phyloP scores from a whole-genome alignment of 2,329 filamentous ascomycete species.

The Fusarium fracticaudum region DNA sequence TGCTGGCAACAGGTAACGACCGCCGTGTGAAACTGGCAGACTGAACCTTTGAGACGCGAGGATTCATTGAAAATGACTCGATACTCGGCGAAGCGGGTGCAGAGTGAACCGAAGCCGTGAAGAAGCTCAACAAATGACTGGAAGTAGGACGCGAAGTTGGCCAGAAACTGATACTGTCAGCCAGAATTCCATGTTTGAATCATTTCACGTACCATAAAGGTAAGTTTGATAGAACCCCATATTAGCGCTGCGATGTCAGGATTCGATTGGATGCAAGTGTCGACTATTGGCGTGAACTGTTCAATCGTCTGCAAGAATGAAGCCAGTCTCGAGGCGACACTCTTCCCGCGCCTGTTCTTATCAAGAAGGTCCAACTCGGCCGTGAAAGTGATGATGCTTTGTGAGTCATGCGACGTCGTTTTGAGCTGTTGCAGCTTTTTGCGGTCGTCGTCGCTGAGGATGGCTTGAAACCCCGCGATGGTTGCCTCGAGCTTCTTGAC shows the following conservation, averaged over 20 bases:
- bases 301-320: conserved; percentile 25
- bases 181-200: no score
- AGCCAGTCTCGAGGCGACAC: conserved; percentile 10
- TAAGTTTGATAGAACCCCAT: conserved; percentile 18
- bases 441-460: conserved; percentile 14
- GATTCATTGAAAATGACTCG: conserved; percentile 7
- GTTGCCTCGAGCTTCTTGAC: neutral
- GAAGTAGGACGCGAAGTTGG: conserved; percentile 32
- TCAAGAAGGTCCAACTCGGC: conserved; percentile 14
- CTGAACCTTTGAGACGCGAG: neutral
- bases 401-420: neutral
- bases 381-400: conserved; percentile 25
- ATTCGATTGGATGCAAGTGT: conserved; percentile 17
- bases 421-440: conserved; percentile 11
- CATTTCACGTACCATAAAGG: neutral
- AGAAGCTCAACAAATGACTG: conserved; percentile 25
- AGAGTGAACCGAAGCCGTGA: conserved; percentile 9
- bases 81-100: conserved; percentile 10
- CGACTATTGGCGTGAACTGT: conserved; percentile 18
- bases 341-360: conserved; percentile 11
- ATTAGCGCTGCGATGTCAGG: conserved; percentile 5
- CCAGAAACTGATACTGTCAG: no score
- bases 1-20: conserved; percentile 18
- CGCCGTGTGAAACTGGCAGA: conserved; percentile 16
- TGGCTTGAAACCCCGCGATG: conserved; percentile 16